phyloP scores from a whole-genome alignment of 345 rosid genomes.

The Gossypium bickii region DNA sequence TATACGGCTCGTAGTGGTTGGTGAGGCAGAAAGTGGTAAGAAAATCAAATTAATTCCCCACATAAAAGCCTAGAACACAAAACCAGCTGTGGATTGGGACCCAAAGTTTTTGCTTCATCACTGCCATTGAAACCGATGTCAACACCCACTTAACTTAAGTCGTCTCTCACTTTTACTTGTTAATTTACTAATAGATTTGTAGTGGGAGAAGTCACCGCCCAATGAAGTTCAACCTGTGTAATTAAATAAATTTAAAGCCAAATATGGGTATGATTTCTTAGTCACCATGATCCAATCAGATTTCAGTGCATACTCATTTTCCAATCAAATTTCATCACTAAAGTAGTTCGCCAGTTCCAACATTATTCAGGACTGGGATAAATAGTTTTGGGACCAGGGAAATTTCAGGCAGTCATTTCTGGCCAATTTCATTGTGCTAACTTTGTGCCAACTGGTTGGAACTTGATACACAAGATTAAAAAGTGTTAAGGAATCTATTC shows the following conservation, averaged over 20 bases:
- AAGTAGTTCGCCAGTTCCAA: neutral
- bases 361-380: neutral
- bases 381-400: neutral
- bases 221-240: constrained; percentile 7
- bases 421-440: neutral
- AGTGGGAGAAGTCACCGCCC: constrained; percentile 15
- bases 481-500: neutral
- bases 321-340: neutral
- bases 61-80: constrained; percentile 24
- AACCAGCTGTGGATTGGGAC: constrained; percentile 21
- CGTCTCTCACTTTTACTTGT: neutral
- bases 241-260: neutral
- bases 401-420: constrained; percentile 1
- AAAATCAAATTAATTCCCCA: constrained; percentile 19
- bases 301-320: neutral
- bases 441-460: neutral
- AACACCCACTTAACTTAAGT: constrained; percentile 24
- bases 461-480: constrained; percentile 10
- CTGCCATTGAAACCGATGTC: constrained; percentile 19
- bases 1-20: constrained; percentile 17
- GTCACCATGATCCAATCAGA: constrained; percentile 11
- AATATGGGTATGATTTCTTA: neutral
- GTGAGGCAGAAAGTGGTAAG: constrained; percentile 9
- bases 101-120: constrained; percentile 19
- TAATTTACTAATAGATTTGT: neutral